phyloP scores from a whole-genome alignment of 2,329 filamentous ascomycete genomes.

The Neonectria punicea region DNA sequence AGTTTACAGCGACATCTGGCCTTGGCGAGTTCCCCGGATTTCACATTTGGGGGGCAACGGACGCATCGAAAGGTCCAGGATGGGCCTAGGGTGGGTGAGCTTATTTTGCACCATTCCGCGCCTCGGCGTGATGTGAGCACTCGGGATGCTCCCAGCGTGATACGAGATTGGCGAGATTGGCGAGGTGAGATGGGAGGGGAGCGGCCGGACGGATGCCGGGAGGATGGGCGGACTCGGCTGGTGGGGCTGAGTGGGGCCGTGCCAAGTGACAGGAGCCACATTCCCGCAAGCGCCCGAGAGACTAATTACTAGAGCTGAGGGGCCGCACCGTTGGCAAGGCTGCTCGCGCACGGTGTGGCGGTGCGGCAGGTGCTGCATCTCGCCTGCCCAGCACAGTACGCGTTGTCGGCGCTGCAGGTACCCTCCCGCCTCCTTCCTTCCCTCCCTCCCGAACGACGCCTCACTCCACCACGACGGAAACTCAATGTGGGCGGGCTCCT shows the following conservation, averaged over 20 bases:
- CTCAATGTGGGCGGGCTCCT: neutral
- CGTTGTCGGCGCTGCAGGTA: neutral
- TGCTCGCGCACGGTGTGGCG: neutral
- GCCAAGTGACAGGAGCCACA: slow-evolving; percentile 1
- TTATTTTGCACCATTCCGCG: slow-evolving; percentile 17
- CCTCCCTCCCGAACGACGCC: neutral
- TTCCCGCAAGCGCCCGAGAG: slow-evolving; percentile 3
- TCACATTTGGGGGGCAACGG: neutral
- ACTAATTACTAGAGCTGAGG: neutral
- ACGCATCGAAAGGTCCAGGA: neutral
- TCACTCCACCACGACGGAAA: neutral
- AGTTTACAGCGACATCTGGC: neutral
- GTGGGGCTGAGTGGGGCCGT: neutral
- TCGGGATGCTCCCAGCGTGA: neutral
- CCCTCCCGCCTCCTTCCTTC: neutral
- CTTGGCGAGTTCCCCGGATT: neutral
- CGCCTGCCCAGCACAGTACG: neutral
- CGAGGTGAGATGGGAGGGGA: neutral
- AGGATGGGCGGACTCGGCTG: neutral
- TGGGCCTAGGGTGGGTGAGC: slow-evolving; percentile 4
- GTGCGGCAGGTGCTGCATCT: neutral
- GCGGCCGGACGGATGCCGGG: neutral
- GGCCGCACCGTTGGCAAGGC: neutral
- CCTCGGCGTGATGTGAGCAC: neutral
- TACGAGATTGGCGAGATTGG: slow-evolving; percentile 14